phyloP scores from a whole-genome alignment of 2,329 filamentous ascomycete genomes.

The Periconia macrospinosa region DNA sequence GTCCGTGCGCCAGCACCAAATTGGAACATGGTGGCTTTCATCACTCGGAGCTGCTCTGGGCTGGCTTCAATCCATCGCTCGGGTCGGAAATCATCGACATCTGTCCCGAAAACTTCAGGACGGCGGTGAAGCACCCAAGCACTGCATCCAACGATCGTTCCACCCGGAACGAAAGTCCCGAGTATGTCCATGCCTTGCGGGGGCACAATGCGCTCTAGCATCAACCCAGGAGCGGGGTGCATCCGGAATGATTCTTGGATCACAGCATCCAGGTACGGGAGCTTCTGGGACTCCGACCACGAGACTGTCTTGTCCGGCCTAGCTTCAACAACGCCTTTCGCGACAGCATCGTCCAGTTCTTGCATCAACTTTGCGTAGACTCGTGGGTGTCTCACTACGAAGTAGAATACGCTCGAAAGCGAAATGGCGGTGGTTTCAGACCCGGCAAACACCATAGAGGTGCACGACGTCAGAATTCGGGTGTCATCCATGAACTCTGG shows the following conservation, averaged over 20 bases:
- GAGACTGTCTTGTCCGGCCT: slow-evolving; percentile 62
- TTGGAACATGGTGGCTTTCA: slow-evolving; percentile 72
- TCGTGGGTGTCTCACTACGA: slow-evolving; percentile 65
- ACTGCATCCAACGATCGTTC: slow-evolving; percentile 74
- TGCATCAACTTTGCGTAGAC: slow-evolving; percentile 58
- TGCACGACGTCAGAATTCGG: slow-evolving; percentile 70
- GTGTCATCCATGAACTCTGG: slow-evolving; percentile 73
- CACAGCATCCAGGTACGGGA: slow-evolving; percentile 76
- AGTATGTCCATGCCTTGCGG: slow-evolving; percentile 64
- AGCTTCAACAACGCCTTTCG: slow-evolving; percentile 50
- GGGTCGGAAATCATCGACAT: slow-evolving; percentile 67
- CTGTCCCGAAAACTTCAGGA: slow-evolving; percentile 67
- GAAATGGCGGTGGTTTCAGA: slow-evolving; percentile 80
- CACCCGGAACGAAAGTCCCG: slow-evolving; percentile 64
- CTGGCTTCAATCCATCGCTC: slow-evolving; percentile 65
- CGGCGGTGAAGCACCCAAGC: slow-evolving; percentile 75
- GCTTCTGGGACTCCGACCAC: slow-evolving; percentile 68
- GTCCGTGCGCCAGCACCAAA: slow-evolving; percentile 73
- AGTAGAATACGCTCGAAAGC: slow-evolving; percentile 72
- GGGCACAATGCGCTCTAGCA: slow-evolving; percentile 74
- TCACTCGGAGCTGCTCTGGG: slow-evolving; percentile 62
- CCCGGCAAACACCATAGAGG: slow-evolving; percentile 73
- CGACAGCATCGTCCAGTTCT: slow-evolving; percentile 65
- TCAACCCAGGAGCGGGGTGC: slow-evolving; percentile 73
- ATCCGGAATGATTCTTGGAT: slow-evolving; percentile 78